Base-by-base conservation (phyloP, 2,329 filamentous ascomycete genomes). In the Septoria linicola region DNA sequence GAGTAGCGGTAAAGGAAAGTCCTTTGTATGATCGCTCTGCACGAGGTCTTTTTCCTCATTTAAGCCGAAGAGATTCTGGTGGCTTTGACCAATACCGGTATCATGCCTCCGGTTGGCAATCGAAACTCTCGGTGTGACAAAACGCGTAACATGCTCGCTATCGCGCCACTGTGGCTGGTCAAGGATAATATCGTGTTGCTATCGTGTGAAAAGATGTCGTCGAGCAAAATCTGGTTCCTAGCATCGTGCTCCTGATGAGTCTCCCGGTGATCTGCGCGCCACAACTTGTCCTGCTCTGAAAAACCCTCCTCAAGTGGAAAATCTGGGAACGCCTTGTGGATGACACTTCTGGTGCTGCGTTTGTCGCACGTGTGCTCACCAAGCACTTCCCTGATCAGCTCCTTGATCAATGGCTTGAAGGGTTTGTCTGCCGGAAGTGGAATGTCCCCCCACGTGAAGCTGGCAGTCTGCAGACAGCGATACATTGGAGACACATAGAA, bases 311-410 rank as follows among this genome's bases (percentile, higher is more conserved):
- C 85, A 41, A 88, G 80, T 4, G 59, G 60, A 62, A 77, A 84
- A 1, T 58, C 64, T 0, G 81, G 82, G 41, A 81, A 80, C 3
- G 74, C 70, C 2, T 68, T 55, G 13, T 70, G 68, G 54, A 88
- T 82, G 51, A 76, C 74, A 0, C 76, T 73, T 61, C 74, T 78
- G 59, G 69, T 78, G 17, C 77, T 78, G 8, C 85, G 75, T 23
- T 79, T 76, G 67, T 88, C 82, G 64, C 85, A 89, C 0, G 84
- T 87, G 63, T 87, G 85, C 35, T 82, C 79, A 47, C 78, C 82
- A 49, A 88, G 80, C 2, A 80, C 79, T 67, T 88, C 85, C 23
- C 85, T 76, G 57, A 88, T 72, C 30, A 78, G 65, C 71, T 73
- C 85, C 67, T 86, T 87, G 54, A 88, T 70, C 1, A 73, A 71